A percentile compares a stretch with the other conserved stretches of the same genome.
Conservation (phyloP, 2,329 filamentous ascomycete species). For the Eutypella sp. region DNA sequence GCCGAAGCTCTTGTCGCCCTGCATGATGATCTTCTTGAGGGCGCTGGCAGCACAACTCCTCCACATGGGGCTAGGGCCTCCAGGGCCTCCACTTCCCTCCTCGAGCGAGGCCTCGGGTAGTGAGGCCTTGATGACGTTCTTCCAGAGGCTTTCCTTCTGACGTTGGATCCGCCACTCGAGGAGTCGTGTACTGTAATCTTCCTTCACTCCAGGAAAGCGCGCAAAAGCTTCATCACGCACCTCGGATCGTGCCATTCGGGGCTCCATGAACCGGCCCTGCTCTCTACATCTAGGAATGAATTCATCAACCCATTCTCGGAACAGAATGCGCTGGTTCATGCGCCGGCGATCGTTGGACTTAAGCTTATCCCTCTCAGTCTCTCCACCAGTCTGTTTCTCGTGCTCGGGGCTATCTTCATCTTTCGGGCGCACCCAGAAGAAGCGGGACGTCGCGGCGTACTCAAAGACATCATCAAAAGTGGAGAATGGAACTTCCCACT, state of each 20-base stretch:
- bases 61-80: constrained; percentile 20
- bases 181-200: constrained; percentile 40
- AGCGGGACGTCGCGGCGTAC: constrained; percentile 52
- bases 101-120: constrained; percentile 27
- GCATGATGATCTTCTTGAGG: constrained; percentile 46
- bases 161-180: constrained; percentile 35
- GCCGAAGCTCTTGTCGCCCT: constrained; percentile 36
- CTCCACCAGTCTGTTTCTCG: constrained; percentile 17
- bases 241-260: constrained; percentile 31
- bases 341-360: constrained; percentile 54
- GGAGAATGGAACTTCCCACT: constrained; percentile 52
- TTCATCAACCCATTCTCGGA: constrained; percentile 55
- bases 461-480: constrained; percentile 53
- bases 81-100: too few relatives aligned
- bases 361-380: constrained; percentile 31
- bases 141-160: constrained; percentile 39
- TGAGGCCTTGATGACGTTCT: constrained; percentile 36
- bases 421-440: constrained; percentile 47
- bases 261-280: constrained; percentile 29
- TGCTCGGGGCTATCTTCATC: constrained; percentile 19
- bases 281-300: constrained; percentile 52
- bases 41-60: constrained; percentile 34
- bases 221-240: constrained; percentile 50
- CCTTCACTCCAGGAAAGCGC: constrained; percentile 41
- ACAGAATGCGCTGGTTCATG: constrained; percentile 51